Evolutionary conservation across 768 basidiomycete genomes (phyloP), one percentile per base, ranked within the genome.

Genomic region (Megacollybia marginata): DNA sequence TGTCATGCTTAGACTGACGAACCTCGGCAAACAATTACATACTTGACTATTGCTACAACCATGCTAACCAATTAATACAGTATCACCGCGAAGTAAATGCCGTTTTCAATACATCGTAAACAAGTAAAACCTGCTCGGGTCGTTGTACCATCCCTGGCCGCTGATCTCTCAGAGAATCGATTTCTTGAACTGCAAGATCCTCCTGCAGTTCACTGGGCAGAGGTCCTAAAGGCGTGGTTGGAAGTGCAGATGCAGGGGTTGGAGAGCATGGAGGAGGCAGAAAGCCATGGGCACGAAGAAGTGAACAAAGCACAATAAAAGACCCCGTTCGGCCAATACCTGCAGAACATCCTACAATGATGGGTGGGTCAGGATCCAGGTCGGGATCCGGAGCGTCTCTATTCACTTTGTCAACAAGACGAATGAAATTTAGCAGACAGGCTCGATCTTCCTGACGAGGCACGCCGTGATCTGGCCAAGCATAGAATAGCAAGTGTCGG

Each of bases 401-500:
- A 64, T 90, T 90, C 42, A 71, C 66, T 7, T 57, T 59, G 55
- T 88, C 83, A 20, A 83, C 85, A n/a, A 86, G 73, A 9, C 69
- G 70, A 42, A 82, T 54, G 59, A 91, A 90, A 19, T 66, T 65
- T 23, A 88, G 63, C 13, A 91, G 66, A 38, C 75, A 77, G n/a
- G 66, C 69, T 38, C 74, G 75, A 52, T 89, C 79, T 50, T 78
- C 69, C 33, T 69, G 69, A 36, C 73, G 62, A 9, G 90, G 90
- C n/a, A 92, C 79, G 23, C 88, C 86, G 56, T 89, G 82, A 62
- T 92, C 90, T 13, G 90, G 90, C 90, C 90, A 92, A 2, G 82
- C 80, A 16, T 70, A 66, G 59, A 83, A 92, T 33, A 90, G 63
- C 64, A 92, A 55, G 60, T 92, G 90, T 44, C 76, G 75, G 64